These are phyloP conservation scores for Postia placenta DNA, from an alignment of 768 basidiomycete genomes.

Conservation along the genomic window DNA sequence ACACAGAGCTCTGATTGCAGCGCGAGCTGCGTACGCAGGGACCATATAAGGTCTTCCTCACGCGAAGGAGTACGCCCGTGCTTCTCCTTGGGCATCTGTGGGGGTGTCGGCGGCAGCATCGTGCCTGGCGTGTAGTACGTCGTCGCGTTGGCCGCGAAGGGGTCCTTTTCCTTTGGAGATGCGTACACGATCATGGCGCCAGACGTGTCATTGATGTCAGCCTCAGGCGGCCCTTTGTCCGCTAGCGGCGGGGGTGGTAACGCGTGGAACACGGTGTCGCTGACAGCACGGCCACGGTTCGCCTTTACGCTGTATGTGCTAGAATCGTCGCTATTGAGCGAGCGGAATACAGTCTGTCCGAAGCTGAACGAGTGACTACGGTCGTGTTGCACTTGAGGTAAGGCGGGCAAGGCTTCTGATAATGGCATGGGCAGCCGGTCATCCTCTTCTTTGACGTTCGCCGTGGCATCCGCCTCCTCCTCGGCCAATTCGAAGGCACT, in stretches of 20 bases:
- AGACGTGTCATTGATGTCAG: slow-evolving; percentile 58
- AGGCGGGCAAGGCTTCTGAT: slow-evolving; percentile 8
- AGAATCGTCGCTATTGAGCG: slow-evolving; percentile 18
- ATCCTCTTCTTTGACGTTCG: slow-evolving; percentile 7
- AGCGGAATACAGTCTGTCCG: slow-evolving; percentile 58
- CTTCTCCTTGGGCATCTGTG: slow-evolving; percentile 28
- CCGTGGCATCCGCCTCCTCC: slow-evolving; percentile 15
- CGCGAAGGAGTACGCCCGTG: slow-evolving; percentile 60
- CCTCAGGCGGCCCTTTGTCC: slow-evolving; percentile 39
- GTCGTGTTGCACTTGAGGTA: slow-evolving; percentile 25
- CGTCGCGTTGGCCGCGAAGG: slow-evolving; percentile 65
- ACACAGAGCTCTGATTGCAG: slow-evolving; percentile 69
- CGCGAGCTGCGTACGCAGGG: slow-evolving; percentile 68
- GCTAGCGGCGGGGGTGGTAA: slow-evolving; percentile 35
- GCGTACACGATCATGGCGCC: slow-evolving; percentile 42
- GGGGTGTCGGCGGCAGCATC: slow-evolving; percentile 64
- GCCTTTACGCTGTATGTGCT: slow-evolving; percentile 23
- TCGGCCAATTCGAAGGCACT: slow-evolving; percentile 32
- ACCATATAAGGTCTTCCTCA: slow-evolving; percentile 66
- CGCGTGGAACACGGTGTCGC: slow-evolving; percentile 59
- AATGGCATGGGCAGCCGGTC: slow-evolving; percentile 10
- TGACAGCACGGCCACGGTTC: slow-evolving; percentile 47
- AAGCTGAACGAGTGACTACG: slow-evolving; percentile 67
- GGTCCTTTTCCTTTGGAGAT: slow-evolving; percentile 50
- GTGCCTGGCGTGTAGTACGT: slow-evolving; percentile 76